Conservation (phyloP, 257 asterid species). For the Solanum bulbocastanum region DNA sequence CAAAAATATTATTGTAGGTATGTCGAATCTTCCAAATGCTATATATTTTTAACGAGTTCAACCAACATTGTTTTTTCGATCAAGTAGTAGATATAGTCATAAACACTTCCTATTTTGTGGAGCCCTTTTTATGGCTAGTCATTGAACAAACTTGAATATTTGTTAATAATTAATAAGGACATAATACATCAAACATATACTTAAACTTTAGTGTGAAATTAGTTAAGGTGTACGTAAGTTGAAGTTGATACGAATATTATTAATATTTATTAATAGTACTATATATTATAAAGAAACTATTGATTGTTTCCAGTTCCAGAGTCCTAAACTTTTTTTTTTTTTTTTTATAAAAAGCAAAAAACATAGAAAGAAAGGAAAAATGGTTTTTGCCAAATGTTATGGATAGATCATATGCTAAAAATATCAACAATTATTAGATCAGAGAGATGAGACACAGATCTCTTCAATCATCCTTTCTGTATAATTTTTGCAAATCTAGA, state of each 20-base stretch:
- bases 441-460: neutral
- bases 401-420: neutral
- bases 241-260: neutral
- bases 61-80: neutral
- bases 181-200: neutral
- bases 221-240: too few relatives aligned
- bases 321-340: too few relatives aligned
- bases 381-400: neutral
- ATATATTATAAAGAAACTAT: too few relatives aligned
- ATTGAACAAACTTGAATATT: neutral
- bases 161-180: neutral
- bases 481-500: neutral
- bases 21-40: neutral
- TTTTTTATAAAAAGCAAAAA: too few relatives aligned
- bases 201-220: too few relatives aligned
- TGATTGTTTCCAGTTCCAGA: too few relatives aligned
- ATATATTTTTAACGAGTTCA: neutral
- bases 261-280: too few relatives aligned
- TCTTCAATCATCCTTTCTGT: neutral
- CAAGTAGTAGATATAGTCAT: slow-evolving; percentile 39
- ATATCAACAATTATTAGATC: neutral
- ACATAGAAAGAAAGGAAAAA: too few relatives aligned
- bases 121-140: neutral
- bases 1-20: neutral
- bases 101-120: slow-evolving; percentile 34